phyloP scores from a whole-genome alignment of 176 grass and related monocot species.

The Avena insularis region DNA sequence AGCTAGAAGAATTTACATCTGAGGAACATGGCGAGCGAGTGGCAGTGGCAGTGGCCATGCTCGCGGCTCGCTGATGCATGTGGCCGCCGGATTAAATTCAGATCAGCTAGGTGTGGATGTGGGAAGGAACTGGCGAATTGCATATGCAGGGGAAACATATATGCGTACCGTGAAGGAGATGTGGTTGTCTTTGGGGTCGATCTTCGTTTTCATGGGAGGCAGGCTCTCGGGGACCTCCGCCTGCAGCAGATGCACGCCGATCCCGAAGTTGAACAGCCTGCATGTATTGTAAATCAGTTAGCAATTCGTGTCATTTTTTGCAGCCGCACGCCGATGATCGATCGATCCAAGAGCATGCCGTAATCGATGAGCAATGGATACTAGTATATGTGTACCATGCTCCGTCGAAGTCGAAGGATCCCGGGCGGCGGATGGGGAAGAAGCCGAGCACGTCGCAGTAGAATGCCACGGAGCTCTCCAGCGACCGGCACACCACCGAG shows the following conservation, averaged over 20 bases:
- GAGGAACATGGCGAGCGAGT: no score
- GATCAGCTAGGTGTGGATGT: no score
- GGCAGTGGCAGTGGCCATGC: no score
- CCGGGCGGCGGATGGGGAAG: slow-evolving; percentile 62
- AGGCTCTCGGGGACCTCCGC: slow-evolving; percentile 58
- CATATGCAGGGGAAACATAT: neutral
- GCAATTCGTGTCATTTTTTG: no score
- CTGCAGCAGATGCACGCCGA: slow-evolving; percentile 83
- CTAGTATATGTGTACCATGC: slow-evolving; percentile 55
- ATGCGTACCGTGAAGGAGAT: slow-evolving; percentile 72
- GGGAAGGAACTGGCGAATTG: neutral
- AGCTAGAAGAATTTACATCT: no score
- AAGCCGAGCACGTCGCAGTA: slow-evolving; percentile 90
- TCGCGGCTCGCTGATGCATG: neutral
- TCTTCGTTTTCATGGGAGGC: slow-evolving; percentile 65
- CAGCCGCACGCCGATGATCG: no score
- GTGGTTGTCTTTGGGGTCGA: slow-evolving; percentile 91
- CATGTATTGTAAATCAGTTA: neutral
- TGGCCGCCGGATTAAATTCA: no score
- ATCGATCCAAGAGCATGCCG: no score
- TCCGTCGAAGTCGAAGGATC: slow-evolving; percentile 78
- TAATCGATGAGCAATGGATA: no score
- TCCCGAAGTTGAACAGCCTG: slow-evolving; percentile 89
- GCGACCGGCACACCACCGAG: slow-evolving; percentile 78
- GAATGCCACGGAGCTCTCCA: slow-evolving; percentile 65